Base-by-base conservation (phyloP, 2,329 filamentous ascomycete species). In the Penicillium palitans region DNA sequence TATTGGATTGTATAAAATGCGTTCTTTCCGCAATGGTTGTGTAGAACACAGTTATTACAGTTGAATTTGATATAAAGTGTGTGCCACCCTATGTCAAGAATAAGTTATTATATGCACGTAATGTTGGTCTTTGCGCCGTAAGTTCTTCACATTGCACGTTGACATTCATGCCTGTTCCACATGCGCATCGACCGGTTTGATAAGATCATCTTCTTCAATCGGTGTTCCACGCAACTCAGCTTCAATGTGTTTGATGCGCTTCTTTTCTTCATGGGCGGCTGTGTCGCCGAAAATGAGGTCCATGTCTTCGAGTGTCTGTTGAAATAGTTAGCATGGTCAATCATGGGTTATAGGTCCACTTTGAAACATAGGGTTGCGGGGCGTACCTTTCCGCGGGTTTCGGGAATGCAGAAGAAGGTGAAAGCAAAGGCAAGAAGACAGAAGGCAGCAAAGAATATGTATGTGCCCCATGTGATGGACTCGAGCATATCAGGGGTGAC, bases 281-380 rank as follows among this genome's bases (percentile, higher is more conserved):
- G 69, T 75, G 49, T 78, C 76, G 3, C 74, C 73, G 55, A 79
- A 79, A 35, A 78, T 75, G 39, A 75, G 74, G 45, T 85, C 82
- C 77, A 86, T 83, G 59, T 85, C 79, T 67, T 86, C 83, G 13
- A 86, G 76, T 6, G 79, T 84, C 64, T 74, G 39, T 13, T 51
- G 41, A 12, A 52, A 12, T 17, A 29, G 10, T 60, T 47, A 59
- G 52, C 27, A 15, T 19, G 13, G 15, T 27, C 8, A 4, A 15
- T 25, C n/a, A 33, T 47, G n/a, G 7, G 19, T 0, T 8, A 13
- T 19, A 6, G 3, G n/a, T 5, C 19, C 19, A 33, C 2, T 8
- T 19, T 33, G 13, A 4, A 21, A 21, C 4, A 12, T 7, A 17
- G 8, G 29, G 40, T 10, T 4, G 19, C 29, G 56, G 19, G 21